Percentiles rank a stretch among this genome's conserved stretches.
Conservation (phyloP, 2,329 filamentous ascomycete species). For the Aspergillus ruber region DNA sequence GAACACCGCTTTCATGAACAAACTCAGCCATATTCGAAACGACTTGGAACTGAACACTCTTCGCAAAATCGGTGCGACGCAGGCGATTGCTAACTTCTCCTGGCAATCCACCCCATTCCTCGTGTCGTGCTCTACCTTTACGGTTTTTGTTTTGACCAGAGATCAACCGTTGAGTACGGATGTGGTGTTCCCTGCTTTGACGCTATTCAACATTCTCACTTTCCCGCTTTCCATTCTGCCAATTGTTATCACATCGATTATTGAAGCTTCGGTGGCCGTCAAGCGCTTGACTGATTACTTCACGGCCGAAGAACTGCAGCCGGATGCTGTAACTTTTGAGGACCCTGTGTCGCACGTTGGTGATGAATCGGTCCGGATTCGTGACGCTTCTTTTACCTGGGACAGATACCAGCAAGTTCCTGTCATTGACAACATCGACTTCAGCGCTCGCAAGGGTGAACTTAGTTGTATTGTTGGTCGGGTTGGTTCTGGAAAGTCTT, state of each 20-base stretch:
- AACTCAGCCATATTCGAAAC: conserved; percentile 91
- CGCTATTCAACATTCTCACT: conserved; percentile 90
- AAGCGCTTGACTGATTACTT: conserved; percentile 79
- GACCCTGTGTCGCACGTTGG: conserved; percentile 67
- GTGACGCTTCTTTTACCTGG: conserved; percentile 89
- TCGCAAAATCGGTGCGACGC: conserved; percentile 89
- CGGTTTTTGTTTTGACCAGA: conserved; percentile 82
- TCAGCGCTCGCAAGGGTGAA: conserved; percentile 85
- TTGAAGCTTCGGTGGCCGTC: conserved; percentile 91
- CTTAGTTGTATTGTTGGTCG: conserved; percentile 87
- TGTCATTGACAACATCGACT: conserved; percentile 75
- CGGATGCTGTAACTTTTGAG: conserved; percentile 67
- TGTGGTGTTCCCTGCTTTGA: conserved; percentile 88
- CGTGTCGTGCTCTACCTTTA: conserved; percentile 93
- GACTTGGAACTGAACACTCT: conserved; percentile 92
- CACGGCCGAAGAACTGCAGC: conserved; percentile 79
- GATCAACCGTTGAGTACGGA: conserved; percentile 80
- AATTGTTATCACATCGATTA: conserved; percentile 95
- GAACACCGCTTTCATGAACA: conserved; percentile 95
- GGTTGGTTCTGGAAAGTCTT: conserved; percentile 94
- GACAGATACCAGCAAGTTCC: conserved; percentile 66
- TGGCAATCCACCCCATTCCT: conserved; percentile 97
- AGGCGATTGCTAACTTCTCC: conserved; percentile 92
- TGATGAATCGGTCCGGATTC: conserved; percentile 78
- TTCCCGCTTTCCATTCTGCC: conserved; percentile 91